phyloP scores from a whole-genome alignment of 805 yeast species.

The Allodekkera sacchari region DNA sequence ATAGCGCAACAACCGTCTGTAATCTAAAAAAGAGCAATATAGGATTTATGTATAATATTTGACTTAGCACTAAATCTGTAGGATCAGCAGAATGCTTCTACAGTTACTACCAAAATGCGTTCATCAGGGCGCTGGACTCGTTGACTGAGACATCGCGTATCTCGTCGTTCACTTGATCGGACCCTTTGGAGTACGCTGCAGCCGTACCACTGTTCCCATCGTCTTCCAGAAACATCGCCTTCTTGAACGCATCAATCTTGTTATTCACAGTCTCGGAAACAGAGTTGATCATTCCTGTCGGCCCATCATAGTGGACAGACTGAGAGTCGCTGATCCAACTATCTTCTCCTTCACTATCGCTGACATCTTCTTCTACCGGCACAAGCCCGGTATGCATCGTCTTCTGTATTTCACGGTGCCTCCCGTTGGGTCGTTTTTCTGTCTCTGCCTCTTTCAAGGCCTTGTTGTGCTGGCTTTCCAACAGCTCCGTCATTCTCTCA shows the following conservation, averaged over 20 bases:
- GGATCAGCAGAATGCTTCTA: no score
- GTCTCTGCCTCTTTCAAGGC: slow-evolving; percentile 29
- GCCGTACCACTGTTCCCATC: slow-evolving; percentile 2
- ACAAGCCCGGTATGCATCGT: not conserved
- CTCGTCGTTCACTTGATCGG: slow-evolving; percentile 6
- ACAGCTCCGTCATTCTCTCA: slow-evolving; percentile 15
- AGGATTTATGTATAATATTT: not conserved
- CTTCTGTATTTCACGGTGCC: not conserved
- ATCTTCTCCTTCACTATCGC: slow-evolving; percentile 17
- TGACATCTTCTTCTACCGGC: not conserved
- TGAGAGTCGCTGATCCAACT: slow-evolving; percentile 47
- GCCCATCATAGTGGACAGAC: slow-evolving; percentile 44
- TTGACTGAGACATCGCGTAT: not conserved
- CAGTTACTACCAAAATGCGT: slow-evolving; percentile 1
- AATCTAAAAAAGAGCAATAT: not conserved
- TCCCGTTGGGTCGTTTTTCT: slow-evolving; percentile 20
- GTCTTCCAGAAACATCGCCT: slow-evolving; percentile 12
- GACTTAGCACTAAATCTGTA: not conserved
- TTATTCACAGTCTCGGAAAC: slow-evolving; percentile 39
- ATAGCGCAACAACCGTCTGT: slow-evolving; percentile 7
- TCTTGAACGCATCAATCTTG: slow-evolving; percentile 16
- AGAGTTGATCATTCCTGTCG: slow-evolving; percentile 62
- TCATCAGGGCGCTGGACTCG: slow-evolving; percentile 1
- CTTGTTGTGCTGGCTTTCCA: slow-evolving; percentile 27
- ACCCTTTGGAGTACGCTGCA: slow-evolving; percentile 1